These are phyloP conservation scores for Debaryomyces psychrophilus DNA, from an alignment of 1,139 yeast species.

Conservation along the genomic window DNA sequence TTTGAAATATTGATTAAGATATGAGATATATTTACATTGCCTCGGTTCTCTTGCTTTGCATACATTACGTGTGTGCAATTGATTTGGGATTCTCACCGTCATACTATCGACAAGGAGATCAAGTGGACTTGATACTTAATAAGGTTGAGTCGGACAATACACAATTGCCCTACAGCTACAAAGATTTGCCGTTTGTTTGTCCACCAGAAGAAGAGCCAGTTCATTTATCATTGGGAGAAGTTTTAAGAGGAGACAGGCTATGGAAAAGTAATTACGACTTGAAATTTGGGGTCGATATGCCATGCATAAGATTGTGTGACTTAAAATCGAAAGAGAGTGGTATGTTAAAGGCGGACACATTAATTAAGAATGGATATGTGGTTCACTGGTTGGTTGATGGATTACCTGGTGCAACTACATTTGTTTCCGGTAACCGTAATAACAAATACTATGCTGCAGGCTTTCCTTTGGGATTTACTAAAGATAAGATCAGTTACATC, in stretches of 20 bases:
- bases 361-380: conserved; percentile 71
- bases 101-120: conserved; percentile 54
- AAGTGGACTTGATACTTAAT: conserved; percentile 72
- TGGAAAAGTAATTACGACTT: conserved; percentile 74
- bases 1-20: neutral
- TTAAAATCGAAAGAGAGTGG: conserved; percentile 50
- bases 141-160: conserved; percentile 77
- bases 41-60: conserved; percentile 2
- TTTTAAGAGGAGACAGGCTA: conserved; percentile 78
- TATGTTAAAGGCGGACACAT: conserved; percentile 56
- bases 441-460: conserved; percentile 83
- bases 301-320: conserved; percentile 71
- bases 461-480: conserved; percentile 74
- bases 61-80: conserved; percentile 12
- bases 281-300: conserved; percentile 60
- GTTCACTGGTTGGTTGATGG: conserved; percentile 87
- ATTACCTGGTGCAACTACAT: conserved; percentile 88
- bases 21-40: conserved; percentile 4
- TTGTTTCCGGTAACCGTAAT: conserved; percentile 60
- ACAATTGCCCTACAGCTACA: conserved; percentile 77
- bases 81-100: conserved; percentile 28
- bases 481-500: conserved; percentile 58
- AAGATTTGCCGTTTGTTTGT: conserved; percentile 80
- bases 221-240: conserved; percentile 74
- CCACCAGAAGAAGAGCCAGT: conserved; percentile 67